Conservation (phyloP, 306 rosid species). For the Rosa lucieae region DNA sequence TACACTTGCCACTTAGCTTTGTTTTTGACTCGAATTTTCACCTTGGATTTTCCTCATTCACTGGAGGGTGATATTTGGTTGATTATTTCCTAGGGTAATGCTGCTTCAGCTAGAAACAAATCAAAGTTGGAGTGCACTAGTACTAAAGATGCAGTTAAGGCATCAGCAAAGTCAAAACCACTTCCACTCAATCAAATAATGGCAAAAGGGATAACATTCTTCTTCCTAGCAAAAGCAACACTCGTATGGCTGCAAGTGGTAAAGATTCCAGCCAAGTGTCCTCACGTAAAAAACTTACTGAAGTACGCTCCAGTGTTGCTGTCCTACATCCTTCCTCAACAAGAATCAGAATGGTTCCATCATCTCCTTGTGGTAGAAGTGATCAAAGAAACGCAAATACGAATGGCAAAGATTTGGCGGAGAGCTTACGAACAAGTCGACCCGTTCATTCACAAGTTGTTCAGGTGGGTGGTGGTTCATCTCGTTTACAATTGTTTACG, state of each 20-base stretch:
- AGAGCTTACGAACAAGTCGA: conserved; percentile 10
- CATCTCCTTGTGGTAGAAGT: conserved; percentile 14
- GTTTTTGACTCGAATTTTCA: not conserved
- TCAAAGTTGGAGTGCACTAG: conserved; percentile 6
- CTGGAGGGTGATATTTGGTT: not conserved
- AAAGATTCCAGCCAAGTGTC: conserved; percentile 7
- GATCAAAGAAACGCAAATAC: conserved; percentile 11
- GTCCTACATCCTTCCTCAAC: conserved; percentile 11
- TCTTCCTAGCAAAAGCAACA: conserved; percentile 17
- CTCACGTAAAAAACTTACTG: conserved; percentile 1
- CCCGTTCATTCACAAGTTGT: conserved; percentile 7
- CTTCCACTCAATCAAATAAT: not conserved
- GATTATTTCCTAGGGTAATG: conserved; percentile 21
- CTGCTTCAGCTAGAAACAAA: conserved; percentile 7
- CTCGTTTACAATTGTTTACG: not conserved
- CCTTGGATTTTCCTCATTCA: not conserved
- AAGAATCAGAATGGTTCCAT: conserved; percentile 16
- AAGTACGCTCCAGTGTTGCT: conserved; percentile 19
- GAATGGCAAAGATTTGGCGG: conserved; percentile 6
- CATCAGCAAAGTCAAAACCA: conserved; percentile 16
- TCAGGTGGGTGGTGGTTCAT: conserved; percentile 30
- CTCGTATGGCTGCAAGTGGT: not conserved
- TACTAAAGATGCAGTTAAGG: conserved; percentile 9
- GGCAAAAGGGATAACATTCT: conserved; percentile 14
- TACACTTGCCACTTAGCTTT: not conserved